phyloP scores from a whole-genome alignment of 1,284 basidiomycete species.

The Ceratobasidium sp. region DNA sequence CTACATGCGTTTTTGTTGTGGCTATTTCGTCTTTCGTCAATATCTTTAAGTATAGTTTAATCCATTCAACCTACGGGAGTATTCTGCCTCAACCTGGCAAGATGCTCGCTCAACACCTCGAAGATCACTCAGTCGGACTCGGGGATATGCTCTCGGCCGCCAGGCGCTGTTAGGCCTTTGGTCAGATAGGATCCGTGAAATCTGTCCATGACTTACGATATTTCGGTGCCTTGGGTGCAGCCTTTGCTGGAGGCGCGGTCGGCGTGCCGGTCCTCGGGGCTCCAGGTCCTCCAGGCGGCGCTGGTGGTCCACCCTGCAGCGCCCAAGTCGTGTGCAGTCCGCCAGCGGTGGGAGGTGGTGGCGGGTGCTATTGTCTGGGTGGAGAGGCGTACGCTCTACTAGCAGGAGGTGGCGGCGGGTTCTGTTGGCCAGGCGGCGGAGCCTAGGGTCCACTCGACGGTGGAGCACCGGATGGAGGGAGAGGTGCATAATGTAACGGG shows the following conservation, averaged over 20 bases:
- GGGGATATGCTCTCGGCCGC: conserved; percentile 93
- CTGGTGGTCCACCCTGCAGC: neutral
- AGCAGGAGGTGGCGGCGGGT: conserved; percentile 23
- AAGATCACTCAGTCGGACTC: conserved; percentile 76
- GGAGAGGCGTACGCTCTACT: conserved; percentile 46
- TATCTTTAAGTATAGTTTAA: neutral
- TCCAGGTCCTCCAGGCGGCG: too few relatives aligned
- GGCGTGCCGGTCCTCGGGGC: too few relatives aligned
- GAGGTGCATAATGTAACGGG: conserved; percentile 54
- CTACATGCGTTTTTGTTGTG: conserved; percentile 87
- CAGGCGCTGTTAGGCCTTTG: conserved; percentile 71
- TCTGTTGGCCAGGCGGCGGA: conserved; percentile 57
- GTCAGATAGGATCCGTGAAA: conserved; percentile 60
- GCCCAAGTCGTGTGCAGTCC: too few relatives aligned
- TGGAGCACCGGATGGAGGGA: conserved; percentile 50
- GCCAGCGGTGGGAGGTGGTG: conserved; percentile 43
- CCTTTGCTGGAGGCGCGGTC: too few relatives aligned
- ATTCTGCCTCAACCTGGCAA: conserved; percentile 76
- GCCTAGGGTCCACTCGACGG: conserved; percentile 56
- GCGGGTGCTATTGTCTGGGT: too few relatives aligned
- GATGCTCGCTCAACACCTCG: conserved; percentile 72
- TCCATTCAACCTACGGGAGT: conserved; percentile 69
- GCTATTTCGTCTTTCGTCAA: conserved; percentile 61
- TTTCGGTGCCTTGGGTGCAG: conserved; percentile 65
- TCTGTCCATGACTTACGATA: conserved; percentile 75